These are phyloP conservation scores for Monosporascus sp. DNA, from an alignment of 2,329 filamentous ascomycete genomes.

Conservation along the genomic window DNA sequence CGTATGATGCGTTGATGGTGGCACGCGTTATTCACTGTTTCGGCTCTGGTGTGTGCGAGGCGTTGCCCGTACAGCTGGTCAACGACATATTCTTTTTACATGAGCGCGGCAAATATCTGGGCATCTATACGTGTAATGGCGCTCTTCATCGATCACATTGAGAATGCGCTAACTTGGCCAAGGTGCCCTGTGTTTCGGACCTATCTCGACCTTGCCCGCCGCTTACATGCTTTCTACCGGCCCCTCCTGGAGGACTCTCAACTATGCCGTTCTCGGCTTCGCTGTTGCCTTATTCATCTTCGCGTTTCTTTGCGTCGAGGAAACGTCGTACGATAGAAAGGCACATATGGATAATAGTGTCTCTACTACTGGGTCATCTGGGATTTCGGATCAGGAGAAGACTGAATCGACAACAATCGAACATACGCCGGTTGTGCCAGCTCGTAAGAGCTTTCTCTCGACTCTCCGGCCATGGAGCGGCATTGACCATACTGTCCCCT, in stretches of 20 bases:
- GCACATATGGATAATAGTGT: constrained; percentile 9
- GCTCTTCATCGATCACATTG: not conserved
- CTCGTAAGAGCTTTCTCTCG: constrained; percentile 32
- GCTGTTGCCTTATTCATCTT: constrained; percentile 36
- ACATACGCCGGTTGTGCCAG: constrained; percentile 17
- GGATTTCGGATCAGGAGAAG: constrained; percentile 21
- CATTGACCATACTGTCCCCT: constrained; percentile 32
- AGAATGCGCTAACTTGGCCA: constrained; percentile 1
- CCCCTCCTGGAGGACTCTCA: constrained; percentile 56
- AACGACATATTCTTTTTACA: constrained; percentile 43
- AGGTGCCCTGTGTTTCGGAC: constrained; percentile 51
- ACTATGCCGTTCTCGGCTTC: constrained; percentile 56
- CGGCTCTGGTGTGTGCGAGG: constrained; percentile 39
- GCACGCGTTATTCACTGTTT: constrained; percentile 34
- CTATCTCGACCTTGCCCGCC: constrained; percentile 51
- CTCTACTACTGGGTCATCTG: constrained; percentile 5
- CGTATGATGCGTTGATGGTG: constrained; percentile 33
- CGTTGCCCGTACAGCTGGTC: constrained; percentile 40
- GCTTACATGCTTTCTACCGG: constrained; percentile 56
- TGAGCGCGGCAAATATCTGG: constrained; percentile 47
- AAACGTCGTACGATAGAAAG: constrained; percentile 39
- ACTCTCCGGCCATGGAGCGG: constrained; percentile 34
- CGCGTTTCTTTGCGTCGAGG: constrained; percentile 48
- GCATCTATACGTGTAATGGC: constrained; percentile 49
- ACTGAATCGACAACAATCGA: constrained; percentile 13